Evolutionary conservation across 108 stramenopile species (phyloP), one percentile per base, ranked within the genome.

Genomic region (Pseudonitzschia delicatissima): DNA sequence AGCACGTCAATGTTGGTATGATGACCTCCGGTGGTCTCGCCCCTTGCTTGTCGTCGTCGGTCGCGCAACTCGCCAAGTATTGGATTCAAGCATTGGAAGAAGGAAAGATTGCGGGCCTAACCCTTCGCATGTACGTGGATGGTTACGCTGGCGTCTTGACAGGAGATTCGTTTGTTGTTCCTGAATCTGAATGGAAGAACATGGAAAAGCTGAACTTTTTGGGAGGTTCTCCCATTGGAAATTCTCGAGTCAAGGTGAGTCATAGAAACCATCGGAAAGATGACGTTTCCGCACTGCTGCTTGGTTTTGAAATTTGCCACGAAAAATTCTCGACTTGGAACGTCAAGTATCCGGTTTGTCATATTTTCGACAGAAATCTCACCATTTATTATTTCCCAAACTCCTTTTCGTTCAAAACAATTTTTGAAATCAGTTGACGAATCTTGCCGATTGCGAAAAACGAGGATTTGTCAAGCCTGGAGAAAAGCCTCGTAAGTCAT

Each of bases 191-290:
- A 9, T 85, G 81, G 69, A 82, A 80, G 15, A 40, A 75, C 3
- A 78, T 86, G 40, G 68, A 80, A 36, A 68, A 74, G 40, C 59
- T 93, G 62, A 87, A 93, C 73, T 77, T 79, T 21, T 52, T 93
- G 64, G 95, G 95, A 27, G 95, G 95, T 21, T 82, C 80, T 67
- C 92, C 91, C 25, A 91, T 96, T 60, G 94, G 95, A 34, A 93
- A 93, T 65, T 92, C 90, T 58, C 88, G 95, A 64, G 95, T 96
- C 66, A 96, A 96, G 91, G 91, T 92, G 66, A 55, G 82, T n/a
- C 3, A 17, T 27, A 4, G 18, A 4, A 27, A 57, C 6, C 23
- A 50, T 50, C 5, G 8, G 13, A 50, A 25, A 6, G 13, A 25
- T 25, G n/a, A n/a, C n/a, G n/a, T n/a, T n/a, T n/a, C n/a, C n/a